Base-by-base conservation (phyloP, 176 grass and related monocot genomes). In the Eleusine coracana region DNA sequence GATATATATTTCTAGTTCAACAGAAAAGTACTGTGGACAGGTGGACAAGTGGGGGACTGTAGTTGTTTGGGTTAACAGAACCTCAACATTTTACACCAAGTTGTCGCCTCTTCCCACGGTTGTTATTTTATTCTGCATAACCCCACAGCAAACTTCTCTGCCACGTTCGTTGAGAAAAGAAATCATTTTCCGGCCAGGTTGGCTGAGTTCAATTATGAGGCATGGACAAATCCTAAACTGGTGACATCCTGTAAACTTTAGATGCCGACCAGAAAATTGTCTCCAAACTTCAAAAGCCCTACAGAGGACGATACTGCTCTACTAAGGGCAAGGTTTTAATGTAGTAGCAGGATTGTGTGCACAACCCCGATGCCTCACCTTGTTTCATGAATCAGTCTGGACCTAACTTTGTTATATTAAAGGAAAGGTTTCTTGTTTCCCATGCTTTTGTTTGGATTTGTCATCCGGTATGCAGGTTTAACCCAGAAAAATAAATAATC, bases 21-120 rank as follows among this genome's bases (percentile, higher is more conserved):
- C 29, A 15, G 25, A n/a, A 23, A 39, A 70, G 37, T 7, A 18
- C 18, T 46, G 44, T 1, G 12, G 9, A 2, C 44, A 11, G n/a
- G 75, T 62, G 11, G 18, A 37, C 16, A 52, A 46, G 46, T 52
- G 46, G 14, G n/a, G 4, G 45, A 0, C 44, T 79, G 2, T 18
- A 28, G 18, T 70, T 46, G 18, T 70, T 46, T 52, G 7, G 41
- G 62, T 70, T 49, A 79, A 40, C 20, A 49, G 13, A 75, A 66
- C 31, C 29, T 13, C 62, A 69, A n/a, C 69, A 70, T 63, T 41
- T 34, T 38, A 48, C 68, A 72, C 37, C 27, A 83, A 66, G 15
- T 74, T 73, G 49, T 38, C 23, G 17, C 17, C 42, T 25, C 21
- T 80, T 76, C n/a, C 69, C 71, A 63, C 0, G 55, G 20, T n/a